These are phyloP conservation scores for Calonectria henricotiae DNA, from an alignment of 2,329 filamentous ascomycete species.

Conservation along the genomic window DNA sequence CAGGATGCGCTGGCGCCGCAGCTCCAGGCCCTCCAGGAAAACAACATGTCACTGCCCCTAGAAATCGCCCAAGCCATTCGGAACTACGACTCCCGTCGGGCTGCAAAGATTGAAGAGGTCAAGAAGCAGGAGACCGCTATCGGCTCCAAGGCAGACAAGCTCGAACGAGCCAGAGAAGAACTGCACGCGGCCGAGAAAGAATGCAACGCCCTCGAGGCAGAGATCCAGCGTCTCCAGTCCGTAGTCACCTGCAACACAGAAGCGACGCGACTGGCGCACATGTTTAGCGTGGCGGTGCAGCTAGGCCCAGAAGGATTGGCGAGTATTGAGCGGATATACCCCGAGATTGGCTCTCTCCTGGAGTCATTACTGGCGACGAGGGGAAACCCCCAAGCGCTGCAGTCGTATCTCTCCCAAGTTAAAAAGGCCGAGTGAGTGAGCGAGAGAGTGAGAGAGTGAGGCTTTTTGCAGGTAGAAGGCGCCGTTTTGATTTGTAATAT, in stretches of 20 bases:
- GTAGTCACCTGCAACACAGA: constrained; percentile 48
- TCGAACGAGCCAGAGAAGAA: constrained; percentile 43
- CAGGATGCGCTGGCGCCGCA: constrained; percentile 51
- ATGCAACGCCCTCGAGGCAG: constrained; percentile 44
- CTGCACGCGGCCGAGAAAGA: constrained; percentile 45
- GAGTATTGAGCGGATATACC: constrained; percentile 53
- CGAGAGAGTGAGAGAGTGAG: no score
- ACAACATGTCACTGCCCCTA: constrained; percentile 50
- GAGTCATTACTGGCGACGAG: constrained; percentile 49
- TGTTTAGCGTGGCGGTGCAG: constrained; percentile 52
- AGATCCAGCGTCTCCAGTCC: constrained; percentile 49
- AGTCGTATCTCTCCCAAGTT: constrained; percentile 28
- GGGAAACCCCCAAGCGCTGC: constrained; percentile 34
- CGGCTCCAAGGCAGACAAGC: constrained; percentile 42
- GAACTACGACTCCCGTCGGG: constrained; percentile 48
- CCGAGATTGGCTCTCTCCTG: constrained; percentile 52
- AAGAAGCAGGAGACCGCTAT: constrained; percentile 49
- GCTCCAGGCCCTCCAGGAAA: constrained; percentile 51
- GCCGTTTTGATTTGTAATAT: constrained; percentile 26
- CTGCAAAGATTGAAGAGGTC: constrained; percentile 51
- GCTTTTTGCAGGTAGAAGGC: constrained; percentile 20
- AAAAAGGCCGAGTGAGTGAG: constrained; percentile 37
- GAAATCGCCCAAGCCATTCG: constrained; percentile 53
- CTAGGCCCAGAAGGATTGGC: constrained; percentile 50
- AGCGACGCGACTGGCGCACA: constrained; percentile 48